Evolutionary conservation across 139 green algal species (phyloP).

Genomic region (Haematococcus sp.): DNA sequence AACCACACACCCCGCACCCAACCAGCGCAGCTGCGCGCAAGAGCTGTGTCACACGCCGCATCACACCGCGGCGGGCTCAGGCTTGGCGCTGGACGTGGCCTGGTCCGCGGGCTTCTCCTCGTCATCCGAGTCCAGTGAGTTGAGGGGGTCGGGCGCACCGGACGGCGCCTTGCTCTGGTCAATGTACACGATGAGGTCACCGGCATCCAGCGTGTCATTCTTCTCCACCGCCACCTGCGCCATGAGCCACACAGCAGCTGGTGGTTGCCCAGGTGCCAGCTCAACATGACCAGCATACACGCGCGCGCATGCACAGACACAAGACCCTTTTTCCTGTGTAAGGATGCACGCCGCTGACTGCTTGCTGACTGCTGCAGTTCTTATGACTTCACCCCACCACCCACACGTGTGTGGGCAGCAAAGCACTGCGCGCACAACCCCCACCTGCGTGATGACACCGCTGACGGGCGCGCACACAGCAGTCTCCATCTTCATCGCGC

Average conservation of each 20-base stretch:
- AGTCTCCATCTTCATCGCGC: slow-evolving; percentile 98
- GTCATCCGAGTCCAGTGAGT: no score
- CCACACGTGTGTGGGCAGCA: neutral
- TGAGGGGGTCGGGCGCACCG: no score
- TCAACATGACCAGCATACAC: neutral
- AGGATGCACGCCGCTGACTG: no score
- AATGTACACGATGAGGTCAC: slow-evolving; percentile 74
- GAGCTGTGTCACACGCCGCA: no score
- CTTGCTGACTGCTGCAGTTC: no score
- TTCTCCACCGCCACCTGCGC: slow-evolving; percentile 69
- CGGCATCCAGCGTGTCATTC: slow-evolving; percentile 72
- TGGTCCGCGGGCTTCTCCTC: no score
- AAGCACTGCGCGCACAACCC: neutral
- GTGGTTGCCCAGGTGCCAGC: neutral
- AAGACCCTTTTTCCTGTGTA: no score
- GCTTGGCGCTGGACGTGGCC: no score
- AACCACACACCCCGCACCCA: no score
- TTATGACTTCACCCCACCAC: no score
- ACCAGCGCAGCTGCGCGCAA: no score
- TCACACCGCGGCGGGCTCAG: no score
- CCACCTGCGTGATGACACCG: slow-evolving; percentile 63
- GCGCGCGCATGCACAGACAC: neutral
- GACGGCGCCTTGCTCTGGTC: slow-evolving; percentile 16
- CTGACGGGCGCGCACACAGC: slow-evolving; percentile 70
- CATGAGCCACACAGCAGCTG: neutral